These are phyloP conservation scores for Selaginella tamariscina DNA, from an alignment of 75 land plant genomes.

Conservation along the genomic window DNA sequence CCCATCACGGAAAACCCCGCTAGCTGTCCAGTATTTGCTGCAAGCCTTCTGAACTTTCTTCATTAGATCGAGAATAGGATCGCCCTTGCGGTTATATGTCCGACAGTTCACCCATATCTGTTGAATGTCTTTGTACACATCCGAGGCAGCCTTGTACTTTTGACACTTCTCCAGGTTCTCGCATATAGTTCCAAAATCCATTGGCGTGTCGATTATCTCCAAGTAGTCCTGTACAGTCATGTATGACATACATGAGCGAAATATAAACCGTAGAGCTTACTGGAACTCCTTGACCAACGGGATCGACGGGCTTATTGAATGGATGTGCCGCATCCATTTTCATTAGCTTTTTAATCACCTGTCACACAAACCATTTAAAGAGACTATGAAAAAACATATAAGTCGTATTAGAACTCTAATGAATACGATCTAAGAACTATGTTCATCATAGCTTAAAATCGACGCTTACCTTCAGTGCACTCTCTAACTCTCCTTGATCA, in stretches of 20 bases:
- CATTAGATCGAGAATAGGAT: conserved; percentile 77
- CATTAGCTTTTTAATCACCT: conserved; percentile 90
- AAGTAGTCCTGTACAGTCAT: conserved; percentile 57
- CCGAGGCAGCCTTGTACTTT: conserved; percentile 58
- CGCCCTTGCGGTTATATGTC: conserved; percentile 79
- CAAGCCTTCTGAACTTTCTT: conserved; percentile 76
- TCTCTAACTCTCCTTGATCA: not conserved
- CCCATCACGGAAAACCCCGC: conserved; percentile 19
- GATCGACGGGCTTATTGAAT: conserved; percentile 87
- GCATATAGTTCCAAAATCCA: conserved; percentile 94
- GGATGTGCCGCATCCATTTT: conserved; percentile 99
- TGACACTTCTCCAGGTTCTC: conserved; percentile 48
- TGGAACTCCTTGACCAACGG: conserved; percentile 82
- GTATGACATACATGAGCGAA: not conserved
- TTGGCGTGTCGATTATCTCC: conserved; percentile 78
- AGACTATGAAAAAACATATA: not conserved
- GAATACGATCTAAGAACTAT: no score
- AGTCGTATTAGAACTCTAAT: not conserved
- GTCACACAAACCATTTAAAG: not conserved
- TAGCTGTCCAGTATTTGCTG: conserved; percentile 59
- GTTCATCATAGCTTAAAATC: not conserved
- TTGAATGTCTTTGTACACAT: conserved; percentile 80
- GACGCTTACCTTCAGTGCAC: conserved; percentile 14
- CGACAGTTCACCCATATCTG: conserved; percentile 85
- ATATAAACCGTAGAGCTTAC: conserved; percentile 30